Base-by-base conservation (phyloP, 1,284 basidiomycete species). In the Puccinia hordei region DNA sequence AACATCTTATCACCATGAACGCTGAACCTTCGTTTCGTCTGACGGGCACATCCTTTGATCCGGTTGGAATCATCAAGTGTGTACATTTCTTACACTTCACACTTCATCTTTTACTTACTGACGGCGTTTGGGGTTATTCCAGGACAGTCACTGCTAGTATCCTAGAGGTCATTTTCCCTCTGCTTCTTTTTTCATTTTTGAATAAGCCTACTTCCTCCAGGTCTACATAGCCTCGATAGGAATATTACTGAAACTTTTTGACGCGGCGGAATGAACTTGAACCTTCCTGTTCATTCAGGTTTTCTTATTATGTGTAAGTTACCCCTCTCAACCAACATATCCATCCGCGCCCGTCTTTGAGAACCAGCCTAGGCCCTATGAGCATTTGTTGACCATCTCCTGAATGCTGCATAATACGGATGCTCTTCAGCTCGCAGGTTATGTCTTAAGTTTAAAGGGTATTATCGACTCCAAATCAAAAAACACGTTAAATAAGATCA, bases 381-480 rank as follows among this genome's bases (percentile, higher is more conserved):
- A 66, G 30, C 17, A n/a, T 46, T 46, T 27, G 15, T 24, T 49
- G 8, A 22, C 12, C 22, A 41, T 59, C 44, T 27, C 44, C 44
- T 78, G n/a, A n/a, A n/a, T n/a, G n/a, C 19, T 53, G 30, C 51
- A 3, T 41, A 19, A 27, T 8, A 1, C 24, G 13, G 35, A 10
- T 22, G n/a, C n/a, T n/a, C 51, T 49, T 49, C 68, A 81, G 81
- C 63, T 83, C 22, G 86, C 86, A n/a, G 87, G 87, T 30, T 87
- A 84, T 82, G 75, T 85, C 68, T 83, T 87, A 22, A 86, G 86
- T 9, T 80, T 83, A 8, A 80, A 83, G n/a, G 86, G 86, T 41
- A 85, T 87, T 82, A 85, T 87, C 71, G 85, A 87, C 72, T 86
- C 85, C 59, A 82, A 83, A 59, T 86, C 86, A 8, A 87, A 87